These are phyloP conservation scores for Chlorella sorokiniana DNA, from an alignment of 139 green algal genomes.

Conservation along the genomic window DNA sequence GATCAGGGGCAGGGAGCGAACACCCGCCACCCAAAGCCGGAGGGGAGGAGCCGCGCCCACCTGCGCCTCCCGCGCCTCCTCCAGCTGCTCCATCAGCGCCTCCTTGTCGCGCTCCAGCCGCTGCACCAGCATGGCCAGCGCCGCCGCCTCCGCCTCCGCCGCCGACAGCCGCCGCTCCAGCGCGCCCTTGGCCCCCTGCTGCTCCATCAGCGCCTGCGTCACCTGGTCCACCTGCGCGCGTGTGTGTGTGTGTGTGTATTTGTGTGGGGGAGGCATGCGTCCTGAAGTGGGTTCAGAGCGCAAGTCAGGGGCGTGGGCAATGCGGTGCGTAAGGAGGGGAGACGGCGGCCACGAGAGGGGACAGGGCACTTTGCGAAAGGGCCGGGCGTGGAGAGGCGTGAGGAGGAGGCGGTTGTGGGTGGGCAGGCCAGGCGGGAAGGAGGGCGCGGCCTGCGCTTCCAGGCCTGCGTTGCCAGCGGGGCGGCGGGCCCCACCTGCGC, in stretches of 20 bases:
- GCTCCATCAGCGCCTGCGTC: slow-evolving; percentile 22
- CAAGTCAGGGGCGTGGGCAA: too few species aligned
- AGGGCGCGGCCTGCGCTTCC: too few species aligned
- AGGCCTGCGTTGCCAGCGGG: not conserved
- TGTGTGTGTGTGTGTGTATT: not conserved
- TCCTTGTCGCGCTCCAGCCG: slow-evolving; percentile 33
- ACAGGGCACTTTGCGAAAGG: too few species aligned
- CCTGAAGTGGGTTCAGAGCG: too few species aligned
- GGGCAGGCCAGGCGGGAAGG: too few species aligned
- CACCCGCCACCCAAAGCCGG: not conserved
- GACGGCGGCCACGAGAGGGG: too few species aligned
- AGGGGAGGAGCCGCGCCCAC: not conserved
- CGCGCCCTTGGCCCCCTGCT: slow-evolving; percentile 1
- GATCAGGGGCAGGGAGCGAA: not conserved
- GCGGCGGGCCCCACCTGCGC: slow-evolving; percentile 18
- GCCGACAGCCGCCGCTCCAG: slow-evolving; percentile 26
- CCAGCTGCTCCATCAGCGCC: slow-evolving; percentile 35
- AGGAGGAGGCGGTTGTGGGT: too few species aligned
- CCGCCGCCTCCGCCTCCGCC: slow-evolving; percentile 31
- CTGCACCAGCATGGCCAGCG: slow-evolving; percentile 23
- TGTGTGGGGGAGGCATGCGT: too few species aligned
- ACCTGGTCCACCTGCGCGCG: slow-evolving; percentile 34
- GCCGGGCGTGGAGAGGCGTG: too few species aligned
- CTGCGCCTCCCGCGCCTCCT: slow-evolving; percentile 25
- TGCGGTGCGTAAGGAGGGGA: too few species aligned